phyloP scores from a whole-genome alignment of 2,329 filamentous ascomycete genomes.

The Pseudocercospora macadamiae region DNA sequence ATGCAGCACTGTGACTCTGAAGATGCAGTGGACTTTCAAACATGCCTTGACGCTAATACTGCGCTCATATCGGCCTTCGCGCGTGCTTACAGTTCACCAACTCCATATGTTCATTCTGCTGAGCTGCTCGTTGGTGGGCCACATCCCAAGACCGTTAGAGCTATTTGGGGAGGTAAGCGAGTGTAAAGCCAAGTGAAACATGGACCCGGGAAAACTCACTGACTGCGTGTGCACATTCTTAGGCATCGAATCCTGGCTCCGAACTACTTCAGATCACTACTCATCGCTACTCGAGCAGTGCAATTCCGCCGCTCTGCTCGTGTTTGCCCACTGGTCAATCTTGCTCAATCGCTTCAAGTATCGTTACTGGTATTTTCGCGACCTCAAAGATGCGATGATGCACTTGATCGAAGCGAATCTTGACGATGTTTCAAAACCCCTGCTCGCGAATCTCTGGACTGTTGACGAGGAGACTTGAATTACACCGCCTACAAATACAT shows the following conservation, averaged over 20 bases:
- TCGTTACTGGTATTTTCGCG: slow-evolving; percentile 15
- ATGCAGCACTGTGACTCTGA: neutral
- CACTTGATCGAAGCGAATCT: slow-evolving; percentile 12
- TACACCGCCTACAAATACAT: too few relatives aligned
- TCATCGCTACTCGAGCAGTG: slow-evolving; percentile 11
- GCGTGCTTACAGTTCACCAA: slow-evolving; percentile 9
- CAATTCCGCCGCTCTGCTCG: slow-evolving; percentile 7
- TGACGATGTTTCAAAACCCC: slow-evolving; percentile 14
- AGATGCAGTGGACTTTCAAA: slow-evolving; percentile 8
- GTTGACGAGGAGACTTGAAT: too few relatives aligned
- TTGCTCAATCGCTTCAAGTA: slow-evolving; percentile 12
- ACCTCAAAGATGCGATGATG: slow-evolving; percentile 10
- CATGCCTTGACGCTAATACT: slow-evolving; percentile 13
- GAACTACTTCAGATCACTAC: slow-evolving; percentile 15
- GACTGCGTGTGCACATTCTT: neutral
- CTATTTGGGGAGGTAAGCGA: slow-evolving; percentile 9
- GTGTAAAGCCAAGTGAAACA: neutral
- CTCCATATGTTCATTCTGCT: neutral
- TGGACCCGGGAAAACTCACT: too few relatives aligned
- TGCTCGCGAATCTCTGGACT: slow-evolving; percentile 6
- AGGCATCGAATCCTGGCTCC: slow-evolving; percentile 16
- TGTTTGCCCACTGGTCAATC: slow-evolving; percentile 17
- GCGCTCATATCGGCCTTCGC: slow-evolving; percentile 17
- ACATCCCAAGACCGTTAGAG: slow-evolving; percentile 1
- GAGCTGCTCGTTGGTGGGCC: neutral